phyloP scores from a whole-genome alignment of 805 yeast genomes.

The Metschnikowia similis region DNA sequence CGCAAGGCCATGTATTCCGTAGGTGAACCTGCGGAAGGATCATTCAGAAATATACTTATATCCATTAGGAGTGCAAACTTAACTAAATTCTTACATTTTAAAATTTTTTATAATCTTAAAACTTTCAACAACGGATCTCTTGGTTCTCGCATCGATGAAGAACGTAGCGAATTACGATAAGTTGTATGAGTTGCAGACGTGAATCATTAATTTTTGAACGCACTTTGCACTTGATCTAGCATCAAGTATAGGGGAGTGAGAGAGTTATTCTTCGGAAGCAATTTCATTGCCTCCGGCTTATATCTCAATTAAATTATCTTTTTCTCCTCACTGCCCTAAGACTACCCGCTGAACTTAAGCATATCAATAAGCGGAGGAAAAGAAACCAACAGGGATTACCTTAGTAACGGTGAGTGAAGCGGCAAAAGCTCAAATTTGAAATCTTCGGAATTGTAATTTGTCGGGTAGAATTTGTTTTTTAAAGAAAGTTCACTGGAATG shows the following conservation, averaged over 20 bases:
- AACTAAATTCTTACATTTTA: too few species aligned
- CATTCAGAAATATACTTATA: too few species aligned
- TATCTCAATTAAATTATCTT: neutral
- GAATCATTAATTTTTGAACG: too few species aligned
- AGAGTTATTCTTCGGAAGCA: neutral
- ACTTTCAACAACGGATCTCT: neutral
- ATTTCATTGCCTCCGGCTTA: neutral
- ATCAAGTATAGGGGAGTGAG: neutral
- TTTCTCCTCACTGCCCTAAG: slow-evolving; percentile 16
- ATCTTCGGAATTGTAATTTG: slow-evolving; percentile 29
- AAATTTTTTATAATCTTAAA: neutral
- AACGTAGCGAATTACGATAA: too few species aligned
- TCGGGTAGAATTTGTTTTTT: slow-evolving; percentile 30
- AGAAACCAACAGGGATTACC: slow-evolving; percentile 45
- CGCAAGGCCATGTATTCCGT: too few species aligned
- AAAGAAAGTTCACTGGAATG: slow-evolving; percentile 29
- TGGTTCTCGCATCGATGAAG: neutral
- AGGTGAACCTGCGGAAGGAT: too few species aligned
- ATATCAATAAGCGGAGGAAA: slow-evolving; percentile 44
- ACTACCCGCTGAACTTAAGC: slow-evolving; percentile 44
- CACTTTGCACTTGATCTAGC: too few species aligned
- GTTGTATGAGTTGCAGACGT: too few species aligned
- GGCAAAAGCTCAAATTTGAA: slow-evolving; percentile 38
- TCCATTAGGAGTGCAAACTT: too few species aligned
- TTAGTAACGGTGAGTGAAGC: slow-evolving; percentile 42